These are phyloP conservation scores for Phytophthora fragariaefolia DNA, from an alignment of 352 stramenopile genomes.

Conservation along the genomic window DNA sequence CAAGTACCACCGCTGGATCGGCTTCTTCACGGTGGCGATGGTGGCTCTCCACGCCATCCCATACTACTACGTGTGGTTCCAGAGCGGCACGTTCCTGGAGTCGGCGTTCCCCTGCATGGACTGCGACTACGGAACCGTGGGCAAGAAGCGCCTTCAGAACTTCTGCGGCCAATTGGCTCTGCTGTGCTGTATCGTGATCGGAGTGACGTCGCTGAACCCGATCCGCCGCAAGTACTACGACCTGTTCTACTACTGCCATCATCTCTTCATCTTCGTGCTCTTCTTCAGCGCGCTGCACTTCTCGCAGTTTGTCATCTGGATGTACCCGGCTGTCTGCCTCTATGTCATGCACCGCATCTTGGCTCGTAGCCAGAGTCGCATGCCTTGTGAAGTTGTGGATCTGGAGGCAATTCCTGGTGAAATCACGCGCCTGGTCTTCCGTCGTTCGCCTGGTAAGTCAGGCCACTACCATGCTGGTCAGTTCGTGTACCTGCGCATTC, in stretches of 20 bases:
- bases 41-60: constrained; percentile 69
- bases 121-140: constrained; percentile 73
- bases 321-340: constrained; percentile 81
- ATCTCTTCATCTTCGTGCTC: constrained; percentile 87
- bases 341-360: constrained; percentile 87
- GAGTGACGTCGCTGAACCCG: constrained; percentile 69
- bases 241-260: constrained; percentile 90
- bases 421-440: constrained; percentile 85
- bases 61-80: constrained; percentile 80
- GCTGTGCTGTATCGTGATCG: constrained; percentile 77
- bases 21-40: constrained; percentile 70
- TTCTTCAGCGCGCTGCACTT: constrained; percentile 76
- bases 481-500: constrained; percentile 82
- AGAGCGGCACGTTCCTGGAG: constrained; percentile 58
- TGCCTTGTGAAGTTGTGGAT: constrained; percentile 80
- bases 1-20: constrained; percentile 91
- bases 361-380: constrained; percentile 66
- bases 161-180: constrained; percentile 78
- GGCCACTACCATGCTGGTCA: constrained; percentile 85
- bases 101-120: constrained; percentile 68
- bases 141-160: constrained; percentile 74
- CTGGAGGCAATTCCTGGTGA: constrained; percentile 84
- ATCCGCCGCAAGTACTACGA: constrained; percentile 85
- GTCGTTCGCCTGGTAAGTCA: constrained; percentile 70
- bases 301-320: constrained; percentile 84